Evolutionary conservation across 1,139 yeast species (phyloP).

Genomic region (Geotrichum carabidarum): DNA sequence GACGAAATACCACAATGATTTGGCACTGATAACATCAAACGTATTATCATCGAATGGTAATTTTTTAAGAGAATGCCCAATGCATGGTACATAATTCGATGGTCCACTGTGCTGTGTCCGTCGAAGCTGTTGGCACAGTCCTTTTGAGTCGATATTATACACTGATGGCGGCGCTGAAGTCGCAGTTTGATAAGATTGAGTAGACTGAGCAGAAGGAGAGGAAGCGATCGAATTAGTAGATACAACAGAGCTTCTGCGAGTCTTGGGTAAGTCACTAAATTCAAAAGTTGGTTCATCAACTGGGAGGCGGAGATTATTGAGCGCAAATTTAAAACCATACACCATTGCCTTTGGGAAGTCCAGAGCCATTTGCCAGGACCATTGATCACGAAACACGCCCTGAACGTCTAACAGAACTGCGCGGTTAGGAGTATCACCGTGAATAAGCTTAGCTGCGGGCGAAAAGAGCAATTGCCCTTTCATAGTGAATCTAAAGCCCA

Average conservation of each 20-base stretch:
- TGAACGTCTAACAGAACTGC: conserved; percentile 32
- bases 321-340: conserved; percentile 32
- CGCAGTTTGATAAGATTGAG: background rate
- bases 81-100: conserved; percentile 31
- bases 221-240: background rate
- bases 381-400: conserved; percentile 35
- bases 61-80: conserved; percentile 32
- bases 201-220: conserved; percentile 5
- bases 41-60: conserved; percentile 38
- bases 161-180: background rate
- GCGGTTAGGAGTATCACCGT: background rate
- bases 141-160: conserved; percentile 8
- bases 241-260: conserved; percentile 1
- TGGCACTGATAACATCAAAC: conserved; percentile 36
- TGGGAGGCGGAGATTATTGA: background rate
- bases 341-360: conserved; percentile 37
- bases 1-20: conserved; percentile 35
- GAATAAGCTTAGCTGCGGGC: conserved; percentile 4
- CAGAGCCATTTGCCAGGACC: conserved; percentile 42
- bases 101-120: conserved; percentile 29
- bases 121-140: conserved; percentile 4
- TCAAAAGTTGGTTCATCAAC: background rate
- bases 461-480: conserved; percentile 27
- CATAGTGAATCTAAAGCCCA: conserved; percentile 31
- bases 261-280: background rate